Conservation (phyloP, 192 early-diverging fungal genomes). For the Chytriomyces confervae region DNA sequence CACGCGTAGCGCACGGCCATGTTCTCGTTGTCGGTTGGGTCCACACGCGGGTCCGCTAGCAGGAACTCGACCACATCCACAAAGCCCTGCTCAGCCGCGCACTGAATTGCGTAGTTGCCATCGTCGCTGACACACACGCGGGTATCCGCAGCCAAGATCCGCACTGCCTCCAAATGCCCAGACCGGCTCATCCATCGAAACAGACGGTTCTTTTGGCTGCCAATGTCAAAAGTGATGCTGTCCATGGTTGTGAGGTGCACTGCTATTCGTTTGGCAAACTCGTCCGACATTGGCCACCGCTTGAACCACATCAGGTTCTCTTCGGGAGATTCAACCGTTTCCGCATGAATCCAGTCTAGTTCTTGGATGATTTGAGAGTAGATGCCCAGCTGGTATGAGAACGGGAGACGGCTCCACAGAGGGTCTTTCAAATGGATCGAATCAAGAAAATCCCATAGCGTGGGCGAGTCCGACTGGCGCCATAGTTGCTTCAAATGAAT, state of each 20-base stretch:
- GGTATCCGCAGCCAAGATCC: not conserved
- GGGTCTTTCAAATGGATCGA: not conserved
- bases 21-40: constrained; percentile 25
- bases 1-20: constrained; percentile 7
- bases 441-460: not conserved
- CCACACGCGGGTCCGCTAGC: constrained; percentile 4
- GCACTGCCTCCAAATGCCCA: not conserved
- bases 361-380: not conserved
- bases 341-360: not conserved
- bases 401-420: not conserved
- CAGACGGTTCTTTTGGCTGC: constrained; percentile 1
- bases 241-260: not conserved
- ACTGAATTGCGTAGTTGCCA: not conserved
- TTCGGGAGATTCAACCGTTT: not conserved
- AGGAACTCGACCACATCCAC: constrained; percentile 9
- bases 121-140: not conserved
- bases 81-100: not conserved
- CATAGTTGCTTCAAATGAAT: not conserved
- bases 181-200: not conserved
- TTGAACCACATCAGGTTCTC: constrained; percentile 1
- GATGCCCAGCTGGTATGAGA: not conserved
- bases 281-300: not conserved
- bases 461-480: not conserved
- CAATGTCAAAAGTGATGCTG: constrained; percentile 5
- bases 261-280: not conserved